A percentile compares a stretch with the other conserved stretches of the same genome.
phyloP scores from a whole-genome alignment of 306 rosid genomes.

The Lathyrus aphaca region DNA sequence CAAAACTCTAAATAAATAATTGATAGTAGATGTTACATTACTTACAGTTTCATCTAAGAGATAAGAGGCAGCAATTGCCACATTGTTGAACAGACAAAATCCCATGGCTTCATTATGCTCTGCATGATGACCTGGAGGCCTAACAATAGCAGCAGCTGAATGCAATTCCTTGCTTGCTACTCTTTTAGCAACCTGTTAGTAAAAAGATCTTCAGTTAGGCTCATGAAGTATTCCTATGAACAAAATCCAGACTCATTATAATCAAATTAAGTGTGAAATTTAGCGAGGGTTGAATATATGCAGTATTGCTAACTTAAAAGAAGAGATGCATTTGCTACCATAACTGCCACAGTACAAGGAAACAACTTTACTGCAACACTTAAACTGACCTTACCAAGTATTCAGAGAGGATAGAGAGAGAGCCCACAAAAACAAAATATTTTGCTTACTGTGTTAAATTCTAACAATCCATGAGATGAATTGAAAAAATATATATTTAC shows the following conservation, averaged over 20 bases:
- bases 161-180: constrained; percentile 83
- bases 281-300: background rate
- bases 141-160: constrained; percentile 81
- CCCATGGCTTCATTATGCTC: constrained; percentile 87
- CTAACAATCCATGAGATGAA: constrained; percentile 8
- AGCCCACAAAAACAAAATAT: background rate
- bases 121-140: constrained; percentile 99
- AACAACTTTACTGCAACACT: background rate
- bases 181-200: constrained; percentile 62
- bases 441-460: background rate
- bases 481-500: background rate
- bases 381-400: background rate
- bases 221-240: background rate
- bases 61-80: constrained; percentile 76
- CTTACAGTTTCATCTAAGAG: constrained; percentile 76
- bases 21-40: constrained; percentile 6
- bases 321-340: background rate
- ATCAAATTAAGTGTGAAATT: constrained; percentile 2
- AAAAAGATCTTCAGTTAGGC: constrained; percentile 39
- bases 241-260: constrained; percentile 5
- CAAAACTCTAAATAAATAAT: constrained; percentile 7
- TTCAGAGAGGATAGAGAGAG: background rate
- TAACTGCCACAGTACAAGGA: background rate
- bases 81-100: constrained; percentile 89
- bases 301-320: constrained; percentile 5